Percentiles rank a stretch among this genome's conserved stretches.
Conservation (phyloP, 2,329 filamentous ascomycete species). For the Beauveria sp. region DNA sequence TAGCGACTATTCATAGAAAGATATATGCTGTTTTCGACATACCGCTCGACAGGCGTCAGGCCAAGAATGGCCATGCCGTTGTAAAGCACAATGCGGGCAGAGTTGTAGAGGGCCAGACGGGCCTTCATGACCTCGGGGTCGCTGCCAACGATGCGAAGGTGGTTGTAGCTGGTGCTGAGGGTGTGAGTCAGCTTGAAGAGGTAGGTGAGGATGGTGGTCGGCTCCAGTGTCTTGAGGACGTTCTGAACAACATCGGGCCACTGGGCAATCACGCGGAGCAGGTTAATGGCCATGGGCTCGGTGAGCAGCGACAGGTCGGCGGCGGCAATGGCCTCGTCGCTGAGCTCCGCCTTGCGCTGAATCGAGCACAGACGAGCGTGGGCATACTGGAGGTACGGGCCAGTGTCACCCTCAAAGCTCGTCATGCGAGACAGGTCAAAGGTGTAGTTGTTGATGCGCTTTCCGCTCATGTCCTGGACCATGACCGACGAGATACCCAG, state of each 20-base stretch:
- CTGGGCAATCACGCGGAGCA: conserved; percentile 69
- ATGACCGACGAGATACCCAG: conserved; percentile 78
- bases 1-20: background rate
- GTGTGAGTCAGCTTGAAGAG: conserved; percentile 83
- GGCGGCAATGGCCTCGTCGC: conserved; percentile 48
- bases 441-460: conserved; percentile 61
- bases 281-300: conserved; percentile 64
- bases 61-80: conserved; percentile 82
- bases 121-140: conserved; percentile 60
- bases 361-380: conserved; percentile 65
- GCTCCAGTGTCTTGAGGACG: conserved; percentile 77
- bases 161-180: conserved; percentile 73
- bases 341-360: conserved; percentile 46
- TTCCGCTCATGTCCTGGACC: conserved; percentile 97
- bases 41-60: conserved; percentile 63
- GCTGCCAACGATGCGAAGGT: conserved; percentile 73
- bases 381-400: conserved; percentile 78
- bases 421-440: conserved; percentile 80
- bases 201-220: conserved; percentile 50
- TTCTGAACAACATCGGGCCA: conserved; percentile 82
- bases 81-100: conserved; percentile 64
- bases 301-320: conserved; percentile 62
- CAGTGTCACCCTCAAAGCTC: conserved; percentile 78
- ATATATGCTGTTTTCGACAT: conserved; percentile 9
- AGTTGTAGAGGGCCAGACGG: conserved; percentile 70